Conservation (phyloP, 2,329 filamentous ascomycete species). For the Colletotrichum scovillei region DNA sequence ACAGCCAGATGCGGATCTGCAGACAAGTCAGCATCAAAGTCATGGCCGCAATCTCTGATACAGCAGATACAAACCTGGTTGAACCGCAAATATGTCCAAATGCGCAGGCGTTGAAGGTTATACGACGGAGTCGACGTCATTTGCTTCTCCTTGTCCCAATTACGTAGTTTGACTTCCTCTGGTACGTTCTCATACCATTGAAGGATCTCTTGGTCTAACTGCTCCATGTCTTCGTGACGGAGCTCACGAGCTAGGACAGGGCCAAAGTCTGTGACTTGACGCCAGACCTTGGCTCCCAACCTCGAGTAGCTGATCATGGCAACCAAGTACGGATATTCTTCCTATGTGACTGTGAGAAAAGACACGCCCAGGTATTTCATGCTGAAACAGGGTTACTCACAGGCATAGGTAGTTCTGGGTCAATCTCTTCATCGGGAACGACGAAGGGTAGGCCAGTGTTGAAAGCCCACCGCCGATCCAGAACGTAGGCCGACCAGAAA, state of each 20-base stretch:
- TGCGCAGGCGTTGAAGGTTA: constrained; percentile 77
- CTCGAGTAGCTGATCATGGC: constrained; percentile 88
- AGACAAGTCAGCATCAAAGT: constrained; percentile 1
- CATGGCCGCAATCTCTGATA: background rate
- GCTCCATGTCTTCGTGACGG: constrained; percentile 80
- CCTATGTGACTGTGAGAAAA: constrained; percentile 46
- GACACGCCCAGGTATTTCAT: no score
- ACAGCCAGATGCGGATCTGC: constrained; percentile 84
- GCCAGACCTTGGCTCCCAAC: constrained; percentile 89
- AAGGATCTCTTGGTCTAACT: constrained; percentile 84
- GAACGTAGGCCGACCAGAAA: constrained; percentile 88
- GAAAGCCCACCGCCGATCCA: constrained; percentile 90
- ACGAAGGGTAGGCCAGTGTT: constrained; percentile 90
- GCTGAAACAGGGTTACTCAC: constrained; percentile 59
- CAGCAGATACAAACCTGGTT: constrained; percentile 69
- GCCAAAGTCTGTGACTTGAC: constrained; percentile 78
- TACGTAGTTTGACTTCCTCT: constrained; percentile 67
- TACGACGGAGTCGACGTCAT: constrained; percentile 69
- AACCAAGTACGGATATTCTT: constrained; percentile 76
- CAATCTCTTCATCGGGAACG: constrained; percentile 87
- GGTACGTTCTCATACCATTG: constrained; percentile 87
- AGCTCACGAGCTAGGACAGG: constrained; percentile 70
- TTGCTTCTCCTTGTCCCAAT: constrained; percentile 65
- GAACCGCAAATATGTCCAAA: constrained; percentile 86
- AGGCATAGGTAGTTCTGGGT: constrained; percentile 81